Percentiles rank a stretch among this genome's conserved stretches.
Evolutionary conservation across 2,329 filamentous ascomycete genomes (phyloP).

Genomic region (Colletotrichum karsti): DNA sequence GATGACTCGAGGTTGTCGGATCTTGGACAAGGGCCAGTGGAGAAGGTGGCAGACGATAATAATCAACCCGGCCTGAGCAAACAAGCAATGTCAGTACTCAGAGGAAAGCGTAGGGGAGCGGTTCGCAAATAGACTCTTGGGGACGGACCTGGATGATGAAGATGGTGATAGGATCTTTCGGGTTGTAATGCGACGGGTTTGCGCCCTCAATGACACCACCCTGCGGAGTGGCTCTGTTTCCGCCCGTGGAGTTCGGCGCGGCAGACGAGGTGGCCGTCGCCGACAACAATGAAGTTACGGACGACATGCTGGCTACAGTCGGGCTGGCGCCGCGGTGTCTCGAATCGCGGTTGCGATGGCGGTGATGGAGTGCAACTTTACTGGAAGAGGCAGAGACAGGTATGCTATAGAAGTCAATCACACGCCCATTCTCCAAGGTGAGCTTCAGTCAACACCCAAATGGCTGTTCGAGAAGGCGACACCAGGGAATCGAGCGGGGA

Average conservation of each 20-base stretch:
- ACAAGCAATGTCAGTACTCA: background rate
- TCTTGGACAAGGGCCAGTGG: constrained; percentile 79
- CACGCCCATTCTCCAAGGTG: too few relatives aligned
- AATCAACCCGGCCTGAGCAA: constrained; percentile 49
- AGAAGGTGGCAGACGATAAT: constrained; percentile 60
- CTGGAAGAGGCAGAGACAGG: background rate
- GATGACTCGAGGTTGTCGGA: constrained; percentile 84
- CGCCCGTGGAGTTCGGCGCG: constrained; percentile 35
- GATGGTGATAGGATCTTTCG: constrained; percentile 76
- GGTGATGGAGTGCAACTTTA: background rate
- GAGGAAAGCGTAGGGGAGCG: too few relatives aligned
- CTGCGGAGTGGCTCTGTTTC: constrained; percentile 46
- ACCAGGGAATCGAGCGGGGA: background rate
- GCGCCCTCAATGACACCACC: constrained; percentile 75
- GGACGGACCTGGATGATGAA: constrained; percentile 75
- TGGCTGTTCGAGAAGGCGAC: too few relatives aligned
- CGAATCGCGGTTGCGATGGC: background rate
- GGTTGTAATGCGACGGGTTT: constrained; percentile 73
- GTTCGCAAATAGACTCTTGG: too few relatives aligned
- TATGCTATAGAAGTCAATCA: background rate
- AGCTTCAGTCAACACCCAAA: too few relatives aligned
- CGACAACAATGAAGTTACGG: constrained; percentile 5
- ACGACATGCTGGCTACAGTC: constrained; percentile 9
- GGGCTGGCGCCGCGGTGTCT: background rate
- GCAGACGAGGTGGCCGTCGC: constrained; percentile 35